Evolutionary conservation across 176 grass and related monocot genomes (phyloP).

Genomic region (Cenchrus fungigraminus): DNA sequence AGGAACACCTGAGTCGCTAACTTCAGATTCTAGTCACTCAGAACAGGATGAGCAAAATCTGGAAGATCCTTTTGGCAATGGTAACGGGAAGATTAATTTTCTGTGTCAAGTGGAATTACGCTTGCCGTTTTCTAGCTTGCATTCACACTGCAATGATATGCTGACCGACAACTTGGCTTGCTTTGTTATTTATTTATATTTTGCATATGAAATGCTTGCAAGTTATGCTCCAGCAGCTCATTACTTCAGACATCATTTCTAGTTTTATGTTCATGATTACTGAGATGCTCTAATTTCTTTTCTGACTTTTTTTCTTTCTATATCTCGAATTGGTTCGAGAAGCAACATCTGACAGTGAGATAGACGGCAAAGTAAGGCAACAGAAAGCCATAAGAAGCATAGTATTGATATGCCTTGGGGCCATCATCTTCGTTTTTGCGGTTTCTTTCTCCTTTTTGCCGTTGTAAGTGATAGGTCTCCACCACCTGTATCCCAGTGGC

Average conservation of each 20-base stretch:
- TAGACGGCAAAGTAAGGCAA: slow-evolving; percentile 48
- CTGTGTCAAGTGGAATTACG: background rate
- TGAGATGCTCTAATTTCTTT: background rate
- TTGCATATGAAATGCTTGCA: slow-evolving; percentile 9
- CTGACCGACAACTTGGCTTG: background rate
- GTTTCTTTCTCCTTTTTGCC: slow-evolving; percentile 65
- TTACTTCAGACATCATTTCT: slow-evolving; percentile 13
- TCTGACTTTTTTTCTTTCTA: background rate
- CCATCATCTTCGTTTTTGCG: slow-evolving; percentile 49
- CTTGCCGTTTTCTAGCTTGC: background rate
- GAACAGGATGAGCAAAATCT: slow-evolving; percentile 33
- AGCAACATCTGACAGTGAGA: slow-evolving; percentile 26
- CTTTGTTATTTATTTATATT: slow-evolving; percentile 13
- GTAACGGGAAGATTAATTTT: slow-evolving; percentile 23
- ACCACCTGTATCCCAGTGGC: background rate
- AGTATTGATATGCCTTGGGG: slow-evolving; percentile 53
- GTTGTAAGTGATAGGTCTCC: slow-evolving; percentile 57
- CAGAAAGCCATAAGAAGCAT: slow-evolving; percentile 66
- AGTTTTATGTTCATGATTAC: slow-evolving; percentile 15
- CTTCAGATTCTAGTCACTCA: slow-evolving; percentile 24
- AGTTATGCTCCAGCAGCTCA: background rate
- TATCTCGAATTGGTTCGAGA: slow-evolving; percentile 32
- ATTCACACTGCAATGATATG: slow-evolving; percentile 3
- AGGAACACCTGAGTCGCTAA: slow-evolving; percentile 53
- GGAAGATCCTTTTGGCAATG: slow-evolving; percentile 32